Evolutionary conservation across 2,329 filamentous ascomycete species (phyloP), one percentile per base, ranked within the genome.

Genomic region (Seiridium unicorne): DNA sequence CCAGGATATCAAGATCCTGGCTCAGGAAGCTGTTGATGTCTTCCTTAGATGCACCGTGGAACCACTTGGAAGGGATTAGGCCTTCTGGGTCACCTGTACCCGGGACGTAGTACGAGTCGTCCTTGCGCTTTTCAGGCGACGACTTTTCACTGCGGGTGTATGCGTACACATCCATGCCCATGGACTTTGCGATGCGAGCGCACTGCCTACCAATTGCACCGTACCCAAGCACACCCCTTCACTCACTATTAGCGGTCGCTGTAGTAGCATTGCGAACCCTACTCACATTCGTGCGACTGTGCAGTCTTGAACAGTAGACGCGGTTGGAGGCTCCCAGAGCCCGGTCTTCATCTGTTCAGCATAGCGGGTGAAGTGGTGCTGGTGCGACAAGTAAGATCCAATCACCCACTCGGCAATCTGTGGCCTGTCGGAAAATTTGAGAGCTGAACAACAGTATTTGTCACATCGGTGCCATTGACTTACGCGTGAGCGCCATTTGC

Each of bases 121-220:
- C 88, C 48, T 73, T 75, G 51, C 81, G 82, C 13, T 83, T 85
- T 62, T 85, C 85, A 0, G 83, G 78, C 1, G 88, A 90, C 7
- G 77, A 69, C 46, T 84, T 82, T 0, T 86, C 82, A 2, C 80
- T 81, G 4, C 87, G 87, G 1, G 89, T 91, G 74, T 88, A 90
- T 1, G 89, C 89, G 64, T 89, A 78, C 1, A 92, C 84, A 35
- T 85, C 79, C 83, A 89, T 88, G 9, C 88, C 89, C 67, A 89
- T 73, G 4, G 85, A 83, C 5, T 78, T 79, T 6, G 82, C 81
- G 5, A 89, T 78, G 6, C 75, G 72, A 3, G 77, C 78, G 18
- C 72, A 66, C 51, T 80, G 76, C 5, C 78, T 70, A 2, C 78
- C 78, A 58, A 81, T 79, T 44, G 74, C 75, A 13, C 79, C 77